Percentiles rank a stretch among this genome's conserved stretches.
phyloP scores from a whole-genome alignment of 2,329 filamentous ascomycete species.

The Hymenoscyphus linearis region DNA sequence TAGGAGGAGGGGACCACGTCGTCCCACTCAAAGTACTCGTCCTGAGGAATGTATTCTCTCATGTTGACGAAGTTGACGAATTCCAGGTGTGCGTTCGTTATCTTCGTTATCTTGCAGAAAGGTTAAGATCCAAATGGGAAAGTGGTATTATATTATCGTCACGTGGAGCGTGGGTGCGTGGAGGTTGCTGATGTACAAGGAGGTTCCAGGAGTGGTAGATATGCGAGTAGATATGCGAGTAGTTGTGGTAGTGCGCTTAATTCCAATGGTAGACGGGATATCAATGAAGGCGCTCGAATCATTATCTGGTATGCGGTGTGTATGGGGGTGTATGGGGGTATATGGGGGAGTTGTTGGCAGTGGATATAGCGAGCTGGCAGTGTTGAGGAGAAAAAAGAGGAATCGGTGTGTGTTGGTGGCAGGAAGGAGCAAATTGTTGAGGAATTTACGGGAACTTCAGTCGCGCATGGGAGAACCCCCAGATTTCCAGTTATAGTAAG shows the following conservation, averaged over 20 bases:
- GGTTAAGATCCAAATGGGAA: neutral
- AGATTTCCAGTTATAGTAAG: neutral
- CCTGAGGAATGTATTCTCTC: constrained; percentile 11
- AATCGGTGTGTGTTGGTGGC: neutral
- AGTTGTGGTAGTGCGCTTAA: neutral
- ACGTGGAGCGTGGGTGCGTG: neutral
- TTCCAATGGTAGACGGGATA: neutral
- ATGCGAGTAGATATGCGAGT: neutral
- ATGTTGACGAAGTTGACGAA: too few relatives aligned
- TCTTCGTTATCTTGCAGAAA: neutral
- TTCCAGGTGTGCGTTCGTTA: too few relatives aligned
- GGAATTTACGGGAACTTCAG: neutral
- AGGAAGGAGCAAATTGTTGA: neutral
- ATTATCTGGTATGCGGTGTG: neutral
- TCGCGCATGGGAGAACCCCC: neutral
- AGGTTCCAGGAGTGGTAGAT: neutral
- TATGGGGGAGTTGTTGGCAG: neutral
- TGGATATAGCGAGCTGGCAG: neutral
- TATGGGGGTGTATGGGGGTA: too few relatives aligned
- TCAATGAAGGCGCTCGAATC: neutral
- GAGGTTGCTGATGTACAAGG: neutral
- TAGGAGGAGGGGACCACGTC: constrained; percentile 10
- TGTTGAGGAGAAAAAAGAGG: neutral
- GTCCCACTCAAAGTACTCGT: constrained; percentile 12
- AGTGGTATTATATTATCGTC: neutral